Conservation (phyloP, 768 basidiomycete species). For the Leccinum uliginosum region DNA sequence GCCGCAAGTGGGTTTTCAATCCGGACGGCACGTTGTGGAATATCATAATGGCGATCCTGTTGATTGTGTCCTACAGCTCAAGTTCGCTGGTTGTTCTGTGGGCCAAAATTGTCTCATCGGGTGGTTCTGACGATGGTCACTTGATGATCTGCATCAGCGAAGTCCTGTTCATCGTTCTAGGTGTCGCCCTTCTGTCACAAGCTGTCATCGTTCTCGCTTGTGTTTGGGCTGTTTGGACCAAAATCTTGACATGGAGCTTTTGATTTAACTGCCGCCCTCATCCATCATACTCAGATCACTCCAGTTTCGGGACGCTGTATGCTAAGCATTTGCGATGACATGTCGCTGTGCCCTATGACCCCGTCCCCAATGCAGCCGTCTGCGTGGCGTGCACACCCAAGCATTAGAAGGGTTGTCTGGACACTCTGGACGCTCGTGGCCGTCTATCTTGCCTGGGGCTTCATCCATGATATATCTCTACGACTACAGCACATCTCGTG, state of each 20-base stretch:
- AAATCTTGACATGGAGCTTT: slow-evolving; percentile 32
- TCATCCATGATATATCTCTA: slow-evolving; percentile 7
- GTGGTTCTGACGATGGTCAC: not conserved
- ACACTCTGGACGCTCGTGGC: slow-evolving; percentile 23
- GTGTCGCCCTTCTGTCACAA: slow-evolving; percentile 22
- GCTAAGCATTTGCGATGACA: slow-evolving; percentile 19
- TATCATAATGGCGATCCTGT: slow-evolving; percentile 23
- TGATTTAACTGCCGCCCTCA: slow-evolving; percentile 29
- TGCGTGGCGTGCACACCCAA: slow-evolving; percentile 26
- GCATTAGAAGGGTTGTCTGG: slow-evolving; percentile 18
- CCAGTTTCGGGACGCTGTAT: slow-evolving; percentile 23
- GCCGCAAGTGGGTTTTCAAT: slow-evolving; percentile 17
- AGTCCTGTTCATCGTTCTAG: slow-evolving; percentile 27
- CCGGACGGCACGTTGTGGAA: slow-evolving; percentile 25
- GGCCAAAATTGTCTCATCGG: slow-evolving; percentile 16
- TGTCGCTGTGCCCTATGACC: too few species aligned
- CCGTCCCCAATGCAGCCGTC: slow-evolving; percentile 22
- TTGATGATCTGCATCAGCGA: slow-evolving; percentile 21
- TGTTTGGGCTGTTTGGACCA: slow-evolving; percentile 8
- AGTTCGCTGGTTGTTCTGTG: slow-evolving; percentile 22
- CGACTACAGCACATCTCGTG: slow-evolving; percentile 3
- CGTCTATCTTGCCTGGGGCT: slow-evolving; percentile 22
- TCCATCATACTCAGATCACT: slow-evolving; percentile 25
- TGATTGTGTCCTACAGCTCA: slow-evolving; percentile 29
- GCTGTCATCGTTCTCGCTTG: slow-evolving; percentile 22